phyloP scores from a whole-genome alignment of 164 flowering plant genomes.

The Cinnamomum chago region DNA sequence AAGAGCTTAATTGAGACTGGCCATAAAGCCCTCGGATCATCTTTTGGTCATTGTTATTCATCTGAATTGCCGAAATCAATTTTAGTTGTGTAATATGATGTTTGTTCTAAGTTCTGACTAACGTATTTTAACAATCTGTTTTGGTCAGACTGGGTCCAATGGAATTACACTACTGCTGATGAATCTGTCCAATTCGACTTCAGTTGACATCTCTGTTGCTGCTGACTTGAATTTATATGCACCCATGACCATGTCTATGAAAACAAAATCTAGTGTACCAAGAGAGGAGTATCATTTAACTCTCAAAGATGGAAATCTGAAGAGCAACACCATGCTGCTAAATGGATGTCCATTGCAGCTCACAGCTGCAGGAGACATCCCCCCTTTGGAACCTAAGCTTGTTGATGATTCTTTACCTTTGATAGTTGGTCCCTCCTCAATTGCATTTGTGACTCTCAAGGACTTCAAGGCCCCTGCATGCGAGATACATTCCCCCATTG shows the following conservation, averaged over 20 bases:
- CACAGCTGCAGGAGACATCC: slow-evolving; percentile 38
- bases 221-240: slow-evolving; percentile 21
- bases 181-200: slow-evolving; percentile 53
- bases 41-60: neutral
- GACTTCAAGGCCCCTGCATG: slow-evolving; percentile 43
- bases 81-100: neutral
- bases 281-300: slow-evolving; percentile 42
- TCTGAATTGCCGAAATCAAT: neutral
- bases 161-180: slow-evolving; percentile 42
- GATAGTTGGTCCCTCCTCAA: slow-evolving; percentile 32
- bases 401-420: slow-evolving; percentile 28
- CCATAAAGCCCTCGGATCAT: too few relatives aligned
- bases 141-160: slow-evolving; percentile 27
- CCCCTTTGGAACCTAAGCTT: slow-evolving; percentile 33
- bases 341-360: slow-evolving; percentile 41
- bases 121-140: neutral
- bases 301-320: slow-evolving; percentile 36
- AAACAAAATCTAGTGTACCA: neutral
- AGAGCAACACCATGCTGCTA: slow-evolving; percentile 37
- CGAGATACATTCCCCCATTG: slow-evolving; percentile 39
- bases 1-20: too few relatives aligned
- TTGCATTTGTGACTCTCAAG: slow-evolving; percentile 33
- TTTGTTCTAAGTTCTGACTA: neutral
- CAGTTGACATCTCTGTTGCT: slow-evolving; percentile 23
- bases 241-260: neutral